Percentiles rank a stretch among this genome's conserved stretches.
Conservation (phyloP, 352 stramenopile genomes). For the Phytophthora fragariaefolia region DNA sequence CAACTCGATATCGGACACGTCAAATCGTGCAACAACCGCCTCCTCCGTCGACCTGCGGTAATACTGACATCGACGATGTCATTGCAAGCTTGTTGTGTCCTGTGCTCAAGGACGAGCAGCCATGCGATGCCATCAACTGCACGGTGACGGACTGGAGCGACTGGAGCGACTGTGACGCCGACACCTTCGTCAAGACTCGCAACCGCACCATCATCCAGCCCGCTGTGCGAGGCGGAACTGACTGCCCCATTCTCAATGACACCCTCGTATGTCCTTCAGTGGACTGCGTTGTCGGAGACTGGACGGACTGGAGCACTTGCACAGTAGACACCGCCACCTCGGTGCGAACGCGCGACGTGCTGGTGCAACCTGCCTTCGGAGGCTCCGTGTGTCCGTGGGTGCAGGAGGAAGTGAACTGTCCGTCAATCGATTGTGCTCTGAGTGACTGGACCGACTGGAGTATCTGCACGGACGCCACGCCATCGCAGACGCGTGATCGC, state of each 20-base stretch:
- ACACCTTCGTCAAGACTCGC: constrained; percentile 48
- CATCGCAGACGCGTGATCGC: constrained; percentile 49
- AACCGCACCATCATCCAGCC: constrained; percentile 48
- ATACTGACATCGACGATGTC: constrained; percentile 24
- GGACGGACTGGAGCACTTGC: constrained; percentile 48
- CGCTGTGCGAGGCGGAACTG: constrained; percentile 41
- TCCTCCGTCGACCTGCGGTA: constrained; percentile 37
- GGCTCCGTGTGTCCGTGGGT: constrained; percentile 43
- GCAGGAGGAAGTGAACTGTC: constrained; percentile 43
- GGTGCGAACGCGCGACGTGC: constrained; percentile 35
- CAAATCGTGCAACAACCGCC: constrained; percentile 44
- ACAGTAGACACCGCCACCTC: constrained; percentile 34
- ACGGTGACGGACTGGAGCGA: constrained; percentile 53
- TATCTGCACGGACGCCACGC: constrained; percentile 50
- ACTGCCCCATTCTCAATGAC: constrained; percentile 50
- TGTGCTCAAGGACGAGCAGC: constrained; percentile 41
- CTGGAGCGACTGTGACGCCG: constrained; percentile 52
- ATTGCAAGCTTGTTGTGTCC: constrained; percentile 40
- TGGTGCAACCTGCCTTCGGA: constrained; percentile 29
- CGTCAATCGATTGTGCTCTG: constrained; percentile 50
- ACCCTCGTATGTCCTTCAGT: constrained; percentile 43
- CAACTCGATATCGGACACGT: constrained; percentile 53
- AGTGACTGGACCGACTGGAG: constrained; percentile 54
- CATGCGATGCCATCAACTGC: constrained; percentile 60
- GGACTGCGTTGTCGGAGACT: constrained; percentile 47